Evolutionary conservation across 192 early-diverging fungal species (phyloP).

Genomic region (Mortierella alpina): DNA sequence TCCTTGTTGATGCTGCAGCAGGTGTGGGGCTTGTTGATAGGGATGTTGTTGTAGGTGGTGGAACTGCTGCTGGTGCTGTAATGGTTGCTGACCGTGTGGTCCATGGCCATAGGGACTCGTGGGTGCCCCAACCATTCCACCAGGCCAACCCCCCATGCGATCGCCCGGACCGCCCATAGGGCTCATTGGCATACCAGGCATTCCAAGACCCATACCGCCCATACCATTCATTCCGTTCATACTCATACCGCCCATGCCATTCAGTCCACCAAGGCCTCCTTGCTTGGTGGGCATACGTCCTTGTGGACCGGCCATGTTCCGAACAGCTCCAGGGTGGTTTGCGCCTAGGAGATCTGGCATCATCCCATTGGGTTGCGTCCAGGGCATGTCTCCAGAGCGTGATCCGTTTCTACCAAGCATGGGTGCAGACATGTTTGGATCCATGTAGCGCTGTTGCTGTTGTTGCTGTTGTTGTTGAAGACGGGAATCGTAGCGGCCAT

Average conservation of each 20-base stretch:
- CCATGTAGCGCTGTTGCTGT: constrained; percentile 28
- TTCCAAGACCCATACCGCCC: constrained; percentile 31
- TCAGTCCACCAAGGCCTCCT: constrained; percentile 14
- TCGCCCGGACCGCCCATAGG: constrained; percentile 16
- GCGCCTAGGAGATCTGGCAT: constrained; percentile 36
- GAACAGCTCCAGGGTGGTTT: constrained; percentile 35
- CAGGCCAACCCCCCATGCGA: constrained; percentile 17
- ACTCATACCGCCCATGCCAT: constrained; percentile 26
- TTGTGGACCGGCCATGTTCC: constrained; percentile 17
- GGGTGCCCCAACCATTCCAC: constrained; percentile 11
- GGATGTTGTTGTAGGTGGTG: constrained; percentile 25
- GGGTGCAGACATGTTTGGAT: constrained; percentile 32
- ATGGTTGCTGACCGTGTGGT: constrained; percentile 10
- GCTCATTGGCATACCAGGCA: constrained; percentile 18
- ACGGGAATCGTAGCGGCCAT: constrained; percentile 26
- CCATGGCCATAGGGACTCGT: constrained; percentile 15
- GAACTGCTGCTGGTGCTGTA: constrained; percentile 31
- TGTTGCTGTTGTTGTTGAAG: not conserved
- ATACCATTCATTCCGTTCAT: constrained; percentile 38
- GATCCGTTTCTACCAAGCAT: constrained; percentile 30
- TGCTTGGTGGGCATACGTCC: constrained; percentile 28
- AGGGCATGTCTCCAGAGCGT: constrained; percentile 33
- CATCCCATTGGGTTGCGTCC: constrained; percentile 34
- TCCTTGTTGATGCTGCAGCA: constrained; percentile 29
- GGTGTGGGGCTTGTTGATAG: constrained; percentile 29